Conservation (phyloP, 2,329 filamentous ascomycete genomes). For the Biscogniauxia mediterranea region DNA sequence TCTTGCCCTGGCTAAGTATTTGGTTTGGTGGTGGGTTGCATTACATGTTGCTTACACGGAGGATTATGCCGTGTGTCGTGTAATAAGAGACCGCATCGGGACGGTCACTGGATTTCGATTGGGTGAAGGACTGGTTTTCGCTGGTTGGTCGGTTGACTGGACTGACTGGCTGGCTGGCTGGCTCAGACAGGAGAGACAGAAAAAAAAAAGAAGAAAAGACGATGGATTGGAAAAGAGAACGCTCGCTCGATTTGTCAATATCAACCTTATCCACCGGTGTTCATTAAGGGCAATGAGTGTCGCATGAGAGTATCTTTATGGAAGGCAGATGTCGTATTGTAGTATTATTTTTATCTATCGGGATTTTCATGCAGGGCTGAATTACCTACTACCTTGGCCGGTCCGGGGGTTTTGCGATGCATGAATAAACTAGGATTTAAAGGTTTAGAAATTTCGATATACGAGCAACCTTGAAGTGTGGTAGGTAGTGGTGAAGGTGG, state of each 20-base stretch:
- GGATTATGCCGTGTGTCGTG: constrained; percentile 5
- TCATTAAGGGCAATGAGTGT: not conserved
- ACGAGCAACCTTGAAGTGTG: not conserved
- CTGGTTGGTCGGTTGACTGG: too few relatives aligned
- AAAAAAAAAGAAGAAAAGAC: constrained; percentile 1
- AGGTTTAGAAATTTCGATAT: not conserved
- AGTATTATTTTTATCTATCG: not conserved
- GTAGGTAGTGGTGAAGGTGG: too few relatives aligned
- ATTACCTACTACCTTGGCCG: too few relatives aligned
- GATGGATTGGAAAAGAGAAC: too few relatives aligned
- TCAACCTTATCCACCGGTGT: too few relatives aligned
- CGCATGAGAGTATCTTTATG: not conserved
- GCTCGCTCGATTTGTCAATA: not conserved
- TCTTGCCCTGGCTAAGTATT: too few relatives aligned
- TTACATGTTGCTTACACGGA: not conserved
- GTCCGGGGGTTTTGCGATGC: too few relatives aligned
- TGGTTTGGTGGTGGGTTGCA: constrained; percentile 1
- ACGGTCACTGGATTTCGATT: constrained; percentile 15
- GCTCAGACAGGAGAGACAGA: too few relatives aligned
- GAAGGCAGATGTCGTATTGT: not conserved
- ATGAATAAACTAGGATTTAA: not conserved
- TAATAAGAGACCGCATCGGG: constrained; percentile 14
- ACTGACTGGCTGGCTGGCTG: too few relatives aligned
- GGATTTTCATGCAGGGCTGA: not conserved
- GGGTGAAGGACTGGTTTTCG: constrained; percentile 2